Conservation (phyloP, 2,329 filamentous ascomycete species). For the Lachnellula cervina region DNA sequence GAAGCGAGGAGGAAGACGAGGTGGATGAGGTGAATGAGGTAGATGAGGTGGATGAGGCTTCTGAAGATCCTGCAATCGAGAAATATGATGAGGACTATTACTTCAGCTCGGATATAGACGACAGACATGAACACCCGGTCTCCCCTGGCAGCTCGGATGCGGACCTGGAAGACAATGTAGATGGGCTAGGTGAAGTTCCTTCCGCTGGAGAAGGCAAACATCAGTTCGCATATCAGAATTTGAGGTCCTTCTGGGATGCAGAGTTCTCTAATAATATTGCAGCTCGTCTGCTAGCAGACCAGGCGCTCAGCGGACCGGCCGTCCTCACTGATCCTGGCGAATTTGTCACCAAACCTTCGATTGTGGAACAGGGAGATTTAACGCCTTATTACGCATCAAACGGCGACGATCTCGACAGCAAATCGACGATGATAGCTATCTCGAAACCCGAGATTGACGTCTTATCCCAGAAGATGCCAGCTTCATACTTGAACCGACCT, state of each 20-base stretch:
- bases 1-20: background rate
- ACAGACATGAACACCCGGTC: background rate
- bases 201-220: background rate
- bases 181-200: background rate
- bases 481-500: background rate
- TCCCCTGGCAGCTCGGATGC: background rate
- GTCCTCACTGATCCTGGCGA: background rate
- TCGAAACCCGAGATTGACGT: background rate
- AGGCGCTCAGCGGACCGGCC: background rate
- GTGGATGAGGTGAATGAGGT: too few relatives aligned
- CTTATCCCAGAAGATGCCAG: background rate
- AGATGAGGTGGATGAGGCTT: background rate
- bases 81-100: background rate
- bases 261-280: background rate
- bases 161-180: background rate
- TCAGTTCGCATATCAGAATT: background rate
- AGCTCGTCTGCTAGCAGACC: background rate
- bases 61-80: background rate
- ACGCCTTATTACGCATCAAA: background rate
- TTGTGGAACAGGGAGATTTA: background rate
- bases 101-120: background rate
- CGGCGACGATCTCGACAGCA: background rate
- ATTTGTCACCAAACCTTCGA: background rate
- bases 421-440: background rate
- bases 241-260: background rate